Percentiles rank a stretch among this genome's conserved stretches.
phyloP scores from a whole-genome alignment of 257 asterid genomes.

The Coffea canephora region DNA sequence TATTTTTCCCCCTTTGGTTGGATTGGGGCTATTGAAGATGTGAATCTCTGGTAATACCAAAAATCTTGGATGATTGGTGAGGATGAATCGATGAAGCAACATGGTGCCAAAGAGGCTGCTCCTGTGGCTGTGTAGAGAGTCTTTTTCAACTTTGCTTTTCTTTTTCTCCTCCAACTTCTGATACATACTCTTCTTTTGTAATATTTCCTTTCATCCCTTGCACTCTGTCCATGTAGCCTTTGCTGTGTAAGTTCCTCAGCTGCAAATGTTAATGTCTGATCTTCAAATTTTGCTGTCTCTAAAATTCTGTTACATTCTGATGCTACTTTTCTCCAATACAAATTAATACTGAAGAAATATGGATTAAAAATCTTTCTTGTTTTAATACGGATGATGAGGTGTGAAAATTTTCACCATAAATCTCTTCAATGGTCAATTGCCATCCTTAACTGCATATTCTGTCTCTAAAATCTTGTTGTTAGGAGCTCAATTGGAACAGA shows the following conservation, averaged over 20 bases:
- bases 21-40: not conserved
- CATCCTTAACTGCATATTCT: too few relatives aligned
- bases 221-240: not conserved
- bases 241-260: constrained; percentile 8
- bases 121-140: constrained; percentile 1
- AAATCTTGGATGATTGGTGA: not conserved
- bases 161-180: not conserved
- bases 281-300: constrained; percentile 3
- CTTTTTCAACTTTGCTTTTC: not conserved
- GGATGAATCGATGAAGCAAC: constrained; percentile 16
- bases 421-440: too few relatives aligned
- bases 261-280: constrained; percentile 12
- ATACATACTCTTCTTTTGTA: not conserved
- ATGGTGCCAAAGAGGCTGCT: constrained; percentile 14
- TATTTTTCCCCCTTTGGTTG: not conserved
- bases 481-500: too few relatives aligned
- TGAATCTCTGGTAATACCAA: not conserved
- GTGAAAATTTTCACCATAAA: too few relatives aligned
- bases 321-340: not conserved
- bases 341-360: too few relatives aligned
- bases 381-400: too few relatives aligned
- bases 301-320: not conserved
- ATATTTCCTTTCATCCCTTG: not conserved
- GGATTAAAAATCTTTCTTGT: too few relatives aligned
- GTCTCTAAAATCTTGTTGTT: too few relatives aligned